Evolutionary conservation across 2,329 filamentous ascomycete genomes (phyloP).

Genomic region (Claviceps purpurea): DNA sequence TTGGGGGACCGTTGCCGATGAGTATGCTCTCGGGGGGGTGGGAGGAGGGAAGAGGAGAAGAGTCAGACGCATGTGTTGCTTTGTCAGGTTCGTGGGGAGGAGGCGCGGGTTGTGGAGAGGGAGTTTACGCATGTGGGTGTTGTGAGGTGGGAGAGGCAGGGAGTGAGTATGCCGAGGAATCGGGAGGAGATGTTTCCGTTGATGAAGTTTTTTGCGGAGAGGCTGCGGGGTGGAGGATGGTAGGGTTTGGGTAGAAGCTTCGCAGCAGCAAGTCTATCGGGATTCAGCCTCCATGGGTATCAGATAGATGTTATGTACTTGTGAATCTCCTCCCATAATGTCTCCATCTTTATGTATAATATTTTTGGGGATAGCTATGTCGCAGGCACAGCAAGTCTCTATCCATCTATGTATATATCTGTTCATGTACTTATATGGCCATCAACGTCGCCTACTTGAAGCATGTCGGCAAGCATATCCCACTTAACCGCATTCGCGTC

Average conservation of each 20-base stretch:
- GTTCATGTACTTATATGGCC: not conserved
- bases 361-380: too few species aligned
- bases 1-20: slow-evolving; percentile 45
- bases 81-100: slow-evolving; percentile 46
- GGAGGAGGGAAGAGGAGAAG: slow-evolving; percentile 34
- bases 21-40: slow-evolving; percentile 29
- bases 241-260: not conserved
- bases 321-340: too few species aligned
- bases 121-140: slow-evolving; percentile 55
- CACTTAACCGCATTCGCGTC: slow-evolving; percentile 49
- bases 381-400: too few species aligned
- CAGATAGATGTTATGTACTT: too few species aligned
- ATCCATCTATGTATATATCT: too few species aligned
- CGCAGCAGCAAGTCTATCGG: too few species aligned
- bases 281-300: too few species aligned
- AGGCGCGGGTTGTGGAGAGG: slow-evolving; percentile 48
- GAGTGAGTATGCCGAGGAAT: slow-evolving; percentile 71
- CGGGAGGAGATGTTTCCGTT: slow-evolving; percentile 80
- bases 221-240: slow-evolving; percentile 28
- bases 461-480: slow-evolving; percentile 70
- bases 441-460: slow-evolving; percentile 39
- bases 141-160: slow-evolving; percentile 54
- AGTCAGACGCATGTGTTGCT: slow-evolving; percentile 50
- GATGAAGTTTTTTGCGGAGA: slow-evolving; percentile 69
- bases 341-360: too few species aligned